phyloP scores from a whole-genome alignment of 2,329 filamentous ascomycete genomes.

The Polychaeton citri region DNA sequence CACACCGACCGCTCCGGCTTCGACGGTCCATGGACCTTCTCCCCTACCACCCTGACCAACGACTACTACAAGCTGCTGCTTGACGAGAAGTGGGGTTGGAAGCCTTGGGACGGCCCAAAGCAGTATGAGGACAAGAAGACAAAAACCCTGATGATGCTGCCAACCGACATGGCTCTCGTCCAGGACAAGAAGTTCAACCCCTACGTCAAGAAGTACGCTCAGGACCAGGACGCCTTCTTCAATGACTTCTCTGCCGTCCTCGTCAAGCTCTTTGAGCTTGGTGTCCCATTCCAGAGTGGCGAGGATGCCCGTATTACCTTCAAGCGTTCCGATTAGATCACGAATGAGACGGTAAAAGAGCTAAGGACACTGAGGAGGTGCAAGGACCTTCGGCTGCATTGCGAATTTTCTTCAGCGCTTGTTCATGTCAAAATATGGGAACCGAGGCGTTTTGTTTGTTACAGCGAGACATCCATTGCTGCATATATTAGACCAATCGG shows the following conservation, averaged over 20 bases:
- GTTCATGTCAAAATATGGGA: slow-evolving; percentile 1
- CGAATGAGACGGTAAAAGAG: too few relatives aligned
- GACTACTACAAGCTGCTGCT: slow-evolving; percentile 84
- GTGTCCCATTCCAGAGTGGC: slow-evolving; percentile 63
- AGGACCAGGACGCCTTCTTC: slow-evolving; percentile 86
- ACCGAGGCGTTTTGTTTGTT: not conserved
- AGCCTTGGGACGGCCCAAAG: slow-evolving; percentile 82
- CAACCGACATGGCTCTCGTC: slow-evolving; percentile 74
- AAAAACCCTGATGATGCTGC: slow-evolving; percentile 94
- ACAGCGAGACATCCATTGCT: too few relatives aligned
- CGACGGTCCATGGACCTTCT: slow-evolving; percentile 84
- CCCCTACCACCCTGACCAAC: slow-evolving; percentile 82
- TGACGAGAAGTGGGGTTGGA: slow-evolving; percentile 83
- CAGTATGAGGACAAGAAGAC: slow-evolving; percentile 82
- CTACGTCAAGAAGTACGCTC: slow-evolving; percentile 75
- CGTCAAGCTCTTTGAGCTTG: slow-evolving; percentile 79
- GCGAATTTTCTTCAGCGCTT: too few relatives aligned
- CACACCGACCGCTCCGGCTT: slow-evolving; percentile 82
- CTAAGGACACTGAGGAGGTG: too few relatives aligned
- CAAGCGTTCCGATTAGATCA: slow-evolving; percentile 30
- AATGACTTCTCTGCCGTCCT: slow-evolving; percentile 74
- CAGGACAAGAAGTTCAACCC: slow-evolving; percentile 77
- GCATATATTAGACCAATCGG: too few relatives aligned
- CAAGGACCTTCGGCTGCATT: too few relatives aligned
- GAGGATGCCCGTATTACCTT: slow-evolving; percentile 33